These are phyloP conservation scores for Hsuehochloa calcarea DNA, from an alignment of 176 grass and related monocot genomes.

Conservation along the genomic window DNA sequence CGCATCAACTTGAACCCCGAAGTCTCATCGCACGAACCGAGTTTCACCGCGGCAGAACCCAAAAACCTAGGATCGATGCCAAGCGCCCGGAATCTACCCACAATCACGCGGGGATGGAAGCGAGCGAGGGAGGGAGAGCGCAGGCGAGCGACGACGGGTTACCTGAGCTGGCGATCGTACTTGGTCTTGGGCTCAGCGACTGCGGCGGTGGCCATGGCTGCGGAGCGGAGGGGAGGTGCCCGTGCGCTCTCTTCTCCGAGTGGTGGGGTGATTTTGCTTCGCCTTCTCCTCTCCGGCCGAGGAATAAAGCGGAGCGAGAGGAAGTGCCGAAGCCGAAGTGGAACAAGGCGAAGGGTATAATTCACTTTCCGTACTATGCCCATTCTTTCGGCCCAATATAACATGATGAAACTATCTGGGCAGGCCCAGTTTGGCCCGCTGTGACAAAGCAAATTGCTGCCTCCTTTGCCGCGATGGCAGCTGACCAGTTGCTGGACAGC, in stretches of 20 bases:
- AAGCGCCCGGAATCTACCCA: constrained; percentile 17
- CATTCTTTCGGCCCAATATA: neutral
- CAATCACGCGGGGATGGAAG: neutral
- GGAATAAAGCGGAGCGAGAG: constrained; percentile 24
- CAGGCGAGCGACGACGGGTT: neutral
- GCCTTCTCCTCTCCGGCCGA: constrained; percentile 24
- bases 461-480: neutral
- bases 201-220: constrained; percentile 42
- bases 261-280: neutral
- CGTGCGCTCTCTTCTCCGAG: neutral
- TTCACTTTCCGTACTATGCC: neutral
- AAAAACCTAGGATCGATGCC: constrained; percentile 10
- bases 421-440: neutral
- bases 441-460: neutral
- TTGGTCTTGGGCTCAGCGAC: constrained; percentile 64
- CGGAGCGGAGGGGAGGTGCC: neutral
- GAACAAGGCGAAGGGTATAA: neutral
- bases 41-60: neutral
- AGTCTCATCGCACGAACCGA: neutral
- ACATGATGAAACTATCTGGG: no score
- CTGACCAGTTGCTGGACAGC: neutral
- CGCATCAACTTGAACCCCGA: neutral
- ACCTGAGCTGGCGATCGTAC: constrained; percentile 85
- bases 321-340: neutral
- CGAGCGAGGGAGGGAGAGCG: neutral